These are phyloP conservation scores for Stachybotrys echinatus DNA, from an alignment of 2,329 filamentous ascomycete genomes.

Conservation along the genomic window DNA sequence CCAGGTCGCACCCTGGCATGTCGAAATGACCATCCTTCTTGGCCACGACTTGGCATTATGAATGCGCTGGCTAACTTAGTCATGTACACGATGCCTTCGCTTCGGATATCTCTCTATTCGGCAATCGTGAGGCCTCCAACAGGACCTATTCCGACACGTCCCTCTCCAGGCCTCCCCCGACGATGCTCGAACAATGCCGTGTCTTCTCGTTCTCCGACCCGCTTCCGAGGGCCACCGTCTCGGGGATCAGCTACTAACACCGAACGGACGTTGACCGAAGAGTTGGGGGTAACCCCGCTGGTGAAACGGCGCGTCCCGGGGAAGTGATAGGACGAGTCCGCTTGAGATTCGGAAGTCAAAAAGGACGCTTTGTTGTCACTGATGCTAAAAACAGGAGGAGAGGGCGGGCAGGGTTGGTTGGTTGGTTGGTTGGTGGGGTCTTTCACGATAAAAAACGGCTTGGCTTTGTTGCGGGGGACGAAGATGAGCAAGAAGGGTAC, in stretches of 20 bases:
- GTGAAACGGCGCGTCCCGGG: no score
- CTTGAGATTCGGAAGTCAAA: no score
- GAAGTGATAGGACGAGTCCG: no score
- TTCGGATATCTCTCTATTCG: neutral
- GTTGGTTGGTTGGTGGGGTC: neutral
- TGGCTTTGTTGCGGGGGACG: neutral
- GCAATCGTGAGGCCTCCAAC: neutral
- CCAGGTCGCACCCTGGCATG: neutral
- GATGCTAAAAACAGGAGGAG: no score
- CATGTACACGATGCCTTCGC: neutral
- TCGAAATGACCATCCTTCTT: neutral
- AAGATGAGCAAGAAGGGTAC: no score
- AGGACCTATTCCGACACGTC: neutral
- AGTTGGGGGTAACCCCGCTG: neutral
- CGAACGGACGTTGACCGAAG: neutral
- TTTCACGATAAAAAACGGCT: neutral
- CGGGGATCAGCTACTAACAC: neutral
- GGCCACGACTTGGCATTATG: neutral
- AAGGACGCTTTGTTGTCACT: no score
- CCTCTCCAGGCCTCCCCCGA: no score
- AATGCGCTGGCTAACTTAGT: neutral
- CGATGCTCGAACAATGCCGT: no score
- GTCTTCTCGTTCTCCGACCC: no score
- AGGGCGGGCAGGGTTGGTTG: no score
- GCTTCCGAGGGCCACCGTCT: no score